Percentiles rank a stretch among this genome's conserved stretches.
Evolutionary conservation across 139 green algal species (phyloP).

Genomic region (Diplosphaera chodatii): DNA sequence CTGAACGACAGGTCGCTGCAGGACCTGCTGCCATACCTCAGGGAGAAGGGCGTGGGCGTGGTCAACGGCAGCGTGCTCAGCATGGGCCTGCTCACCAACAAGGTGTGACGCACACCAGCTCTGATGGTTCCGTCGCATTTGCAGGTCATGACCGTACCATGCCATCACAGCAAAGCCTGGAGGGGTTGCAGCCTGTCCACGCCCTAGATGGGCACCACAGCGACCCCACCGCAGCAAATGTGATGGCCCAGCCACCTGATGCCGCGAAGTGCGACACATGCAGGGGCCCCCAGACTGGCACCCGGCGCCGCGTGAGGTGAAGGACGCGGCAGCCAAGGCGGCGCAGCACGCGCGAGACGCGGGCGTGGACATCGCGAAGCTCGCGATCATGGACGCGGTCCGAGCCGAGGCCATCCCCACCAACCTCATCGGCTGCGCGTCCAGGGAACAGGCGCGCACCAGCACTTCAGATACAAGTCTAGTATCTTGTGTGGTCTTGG

Average conservation of each 20-base stretch:
- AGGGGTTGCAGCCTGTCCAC: too few species aligned
- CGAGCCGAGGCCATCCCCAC: constrained; percentile 49
- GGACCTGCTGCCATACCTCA: constrained; percentile 50
- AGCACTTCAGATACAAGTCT: too few species aligned
- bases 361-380: constrained; percentile 47
- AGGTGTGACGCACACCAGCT: constrained; percentile 6
- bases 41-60: constrained; percentile 66
- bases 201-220: too few species aligned
- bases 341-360: constrained; percentile 25
- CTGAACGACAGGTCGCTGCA: constrained; percentile 73
- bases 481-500: too few species aligned
- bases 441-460: constrained; percentile 37
- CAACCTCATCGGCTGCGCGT: constrained; percentile 76
- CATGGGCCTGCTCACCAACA: constrained; percentile 88
- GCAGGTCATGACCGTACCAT: too few species aligned
- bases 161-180: too few species aligned
- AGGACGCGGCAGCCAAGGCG: constrained; percentile 47
- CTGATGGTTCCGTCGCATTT: too few species aligned
- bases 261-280: too few species aligned
- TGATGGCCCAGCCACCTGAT: too few species aligned
- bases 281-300: constrained; percentile 86
- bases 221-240: too few species aligned
- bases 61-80: constrained; percentile 80
- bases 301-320: constrained; percentile 69
- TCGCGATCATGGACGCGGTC: constrained; percentile 63